Evolutionary conservation across 1,284 basidiomycete genomes (phyloP).

Genomic region (Earliella scabrosa): DNA sequence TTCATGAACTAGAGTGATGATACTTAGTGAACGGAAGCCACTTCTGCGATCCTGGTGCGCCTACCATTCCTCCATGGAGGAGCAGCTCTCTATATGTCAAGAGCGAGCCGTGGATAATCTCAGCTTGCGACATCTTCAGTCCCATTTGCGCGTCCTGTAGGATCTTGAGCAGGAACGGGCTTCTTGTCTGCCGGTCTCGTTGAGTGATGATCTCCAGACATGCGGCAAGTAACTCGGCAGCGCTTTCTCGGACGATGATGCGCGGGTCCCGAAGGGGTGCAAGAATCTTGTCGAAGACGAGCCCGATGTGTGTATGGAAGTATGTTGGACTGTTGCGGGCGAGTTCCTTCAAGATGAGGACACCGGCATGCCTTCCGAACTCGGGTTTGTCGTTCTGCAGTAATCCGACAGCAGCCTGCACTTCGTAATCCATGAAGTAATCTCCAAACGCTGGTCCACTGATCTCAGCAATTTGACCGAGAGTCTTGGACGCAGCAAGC

Average conservation of each 20-base stretch:
- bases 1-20: constrained; percentile 79
- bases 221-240: constrained; percentile 87
- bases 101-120: constrained; percentile 92
- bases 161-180: constrained; percentile 76
- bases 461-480: constrained; percentile 82
- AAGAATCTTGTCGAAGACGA: constrained; percentile 91
- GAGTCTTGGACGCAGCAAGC: constrained; percentile 85
- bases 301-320: constrained; percentile 85
- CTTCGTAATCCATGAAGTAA: constrained; percentile 86
- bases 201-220: constrained; percentile 86
- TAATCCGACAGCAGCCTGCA: constrained; percentile 80
- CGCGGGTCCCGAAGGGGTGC: constrained; percentile 85
- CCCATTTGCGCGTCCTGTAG: constrained; percentile 90
- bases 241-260: constrained; percentile 87
- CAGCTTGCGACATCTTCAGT: constrained; percentile 80
- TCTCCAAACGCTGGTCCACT: constrained; percentile 80
- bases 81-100: constrained; percentile 93
- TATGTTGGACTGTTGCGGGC: constrained; percentile 85
- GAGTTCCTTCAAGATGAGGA: constrained; percentile 89
- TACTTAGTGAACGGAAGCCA: background rate
- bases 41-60: constrained; percentile 14
- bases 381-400: constrained; percentile 80
- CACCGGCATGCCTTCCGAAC: constrained; percentile 80
- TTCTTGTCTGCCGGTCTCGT: constrained; percentile 70
- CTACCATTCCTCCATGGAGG: constrained; percentile 91